These are phyloP conservation scores for Trichophyton equinum DNA, from an alignment of 2,329 filamentous ascomycete species.

Conservation along the genomic window DNA sequence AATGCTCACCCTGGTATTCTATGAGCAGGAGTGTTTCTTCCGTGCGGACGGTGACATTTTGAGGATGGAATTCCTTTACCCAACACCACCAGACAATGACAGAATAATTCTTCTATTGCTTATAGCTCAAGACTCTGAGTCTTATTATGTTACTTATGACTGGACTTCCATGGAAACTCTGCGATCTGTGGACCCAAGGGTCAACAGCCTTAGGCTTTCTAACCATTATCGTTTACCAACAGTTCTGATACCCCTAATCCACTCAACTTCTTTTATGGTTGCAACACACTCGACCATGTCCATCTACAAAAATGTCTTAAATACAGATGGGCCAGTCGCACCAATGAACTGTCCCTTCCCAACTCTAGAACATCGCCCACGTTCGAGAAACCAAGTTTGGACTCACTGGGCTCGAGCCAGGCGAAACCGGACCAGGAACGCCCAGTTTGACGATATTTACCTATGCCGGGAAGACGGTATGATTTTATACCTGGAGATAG, in stretches of 20 bases:
- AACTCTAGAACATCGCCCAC: constrained; percentile 18
- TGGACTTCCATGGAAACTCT: constrained; percentile 38
- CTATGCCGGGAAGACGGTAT: constrained; percentile 78
- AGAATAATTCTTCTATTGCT: constrained; percentile 66
- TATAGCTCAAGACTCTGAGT: constrained; percentile 33
- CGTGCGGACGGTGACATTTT: constrained; percentile 60
- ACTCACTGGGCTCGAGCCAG: constrained; percentile 72
- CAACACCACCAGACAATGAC: constrained; percentile 51
- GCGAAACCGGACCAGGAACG: constrained; percentile 50
- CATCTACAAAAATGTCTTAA: constrained; percentile 33
- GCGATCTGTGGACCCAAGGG: constrained; percentile 18
- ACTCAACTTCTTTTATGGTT: constrained; percentile 57
- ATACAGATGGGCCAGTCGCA: constrained; percentile 13
- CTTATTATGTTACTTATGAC: constrained; percentile 39
- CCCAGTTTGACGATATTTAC: constrained; percentile 65
- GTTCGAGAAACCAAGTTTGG: constrained; percentile 48
- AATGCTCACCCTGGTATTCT: not conserved
- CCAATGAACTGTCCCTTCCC: constrained; percentile 22
- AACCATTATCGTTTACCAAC: constrained; percentile 46
- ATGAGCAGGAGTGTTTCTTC: constrained; percentile 34
- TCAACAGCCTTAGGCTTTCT: constrained; percentile 22
- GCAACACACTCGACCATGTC: constrained; percentile 49
- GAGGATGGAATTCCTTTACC: constrained; percentile 75
- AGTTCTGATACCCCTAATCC: constrained; percentile 58
- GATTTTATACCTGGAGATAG: constrained; percentile 60